Conservation (phyloP, 805 yeast genomes). For the Cyberlindnera misumaiensis region DNA sequence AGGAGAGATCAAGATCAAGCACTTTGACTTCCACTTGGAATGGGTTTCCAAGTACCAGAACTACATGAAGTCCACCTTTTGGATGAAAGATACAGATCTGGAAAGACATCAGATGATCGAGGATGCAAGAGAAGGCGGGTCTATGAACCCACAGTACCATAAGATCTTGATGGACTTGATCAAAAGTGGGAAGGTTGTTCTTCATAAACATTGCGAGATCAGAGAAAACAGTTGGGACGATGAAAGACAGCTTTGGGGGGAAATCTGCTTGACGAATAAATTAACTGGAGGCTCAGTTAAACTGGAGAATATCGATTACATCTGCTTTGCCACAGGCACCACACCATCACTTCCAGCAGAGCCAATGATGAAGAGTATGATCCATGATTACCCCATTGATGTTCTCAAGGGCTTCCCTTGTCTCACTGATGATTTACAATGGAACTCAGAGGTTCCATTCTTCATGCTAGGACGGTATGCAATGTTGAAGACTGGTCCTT, state of each 20-base stretch:
- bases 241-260: slow-evolving; percentile 23
- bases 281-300: slow-evolving; percentile 1
- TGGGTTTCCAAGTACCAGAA: slow-evolving; percentile 45
- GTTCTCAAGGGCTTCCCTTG: slow-evolving; percentile 34
- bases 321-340: slow-evolving; percentile 38
- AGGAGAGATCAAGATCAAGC: slow-evolving; percentile 35
- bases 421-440: slow-evolving; percentile 37
- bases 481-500: slow-evolving; percentile 35
- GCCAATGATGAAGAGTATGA: slow-evolving; percentile 27
- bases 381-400: slow-evolving; percentile 25
- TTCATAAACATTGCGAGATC: slow-evolving; percentile 27
- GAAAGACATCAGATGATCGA: slow-evolving; percentile 35
- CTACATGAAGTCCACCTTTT: slow-evolving; percentile 34
- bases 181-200: slow-evolving; percentile 25
- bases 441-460: slow-evolving; percentile 33
- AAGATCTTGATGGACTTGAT: slow-evolving; percentile 26
- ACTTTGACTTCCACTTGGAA: slow-evolving; percentile 41
- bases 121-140: slow-evolving; percentile 39
- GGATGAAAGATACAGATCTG: slow-evolving; percentile 36
- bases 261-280: slow-evolving; percentile 5
- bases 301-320: slow-evolving; percentile 25
- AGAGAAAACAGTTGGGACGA: slow-evolving; percentile 24
- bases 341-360: slow-evolving; percentile 25
- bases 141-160: slow-evolving; percentile 38
- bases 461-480: slow-evolving; percentile 39